phyloP scores from a whole-genome alignment of 2,329 filamentous ascomycete species.

The Thelonectria olida region DNA sequence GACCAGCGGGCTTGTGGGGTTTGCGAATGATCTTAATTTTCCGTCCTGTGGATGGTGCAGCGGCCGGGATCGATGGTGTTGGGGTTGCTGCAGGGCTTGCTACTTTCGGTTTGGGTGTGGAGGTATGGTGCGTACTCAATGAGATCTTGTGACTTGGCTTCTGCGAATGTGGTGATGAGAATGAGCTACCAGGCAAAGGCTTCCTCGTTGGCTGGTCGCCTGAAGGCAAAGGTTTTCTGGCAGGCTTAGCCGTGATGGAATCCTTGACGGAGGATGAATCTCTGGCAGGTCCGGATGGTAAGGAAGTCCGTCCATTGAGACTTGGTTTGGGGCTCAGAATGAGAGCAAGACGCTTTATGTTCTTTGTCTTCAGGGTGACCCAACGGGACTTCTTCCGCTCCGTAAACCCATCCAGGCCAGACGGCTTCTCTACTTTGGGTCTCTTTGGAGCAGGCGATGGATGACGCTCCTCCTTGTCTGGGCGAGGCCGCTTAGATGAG shows the following conservation, averaged over 20 bases:
- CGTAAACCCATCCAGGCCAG: constrained; percentile 29
- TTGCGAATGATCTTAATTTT: constrained; percentile 53
- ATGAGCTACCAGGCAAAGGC: constrained; percentile 44
- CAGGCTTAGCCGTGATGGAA: constrained; percentile 46
- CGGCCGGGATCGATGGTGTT: constrained; percentile 33
- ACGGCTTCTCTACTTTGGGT: constrained; percentile 47
- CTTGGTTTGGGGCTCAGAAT: constrained; percentile 43
- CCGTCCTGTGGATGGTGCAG: constrained; percentile 37
- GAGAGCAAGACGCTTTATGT: constrained; percentile 46
- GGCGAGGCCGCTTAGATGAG: constrained; percentile 47
- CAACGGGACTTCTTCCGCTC: constrained; percentile 46
- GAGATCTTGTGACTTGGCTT: constrained; percentile 41
- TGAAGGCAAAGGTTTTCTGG: constrained; percentile 48
- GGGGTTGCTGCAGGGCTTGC: constrained; percentile 29
- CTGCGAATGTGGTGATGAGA: constrained; percentile 33
- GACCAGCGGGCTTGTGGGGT: constrained; percentile 39
- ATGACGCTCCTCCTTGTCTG: constrained; percentile 48
- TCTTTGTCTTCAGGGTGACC: constrained; percentile 48
- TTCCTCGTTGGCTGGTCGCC: constrained; percentile 41
- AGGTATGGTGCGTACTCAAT: constrained; percentile 31
- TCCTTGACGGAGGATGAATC: constrained; percentile 42
- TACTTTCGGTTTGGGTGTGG: constrained; percentile 35
- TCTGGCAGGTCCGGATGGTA: constrained; percentile 44
- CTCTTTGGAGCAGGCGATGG: constrained; percentile 49
- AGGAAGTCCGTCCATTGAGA: constrained; percentile 41